phyloP scores from a whole-genome alignment of 2,329 filamentous ascomycete species.

The Teratosphaeria epicoccoides region DNA sequence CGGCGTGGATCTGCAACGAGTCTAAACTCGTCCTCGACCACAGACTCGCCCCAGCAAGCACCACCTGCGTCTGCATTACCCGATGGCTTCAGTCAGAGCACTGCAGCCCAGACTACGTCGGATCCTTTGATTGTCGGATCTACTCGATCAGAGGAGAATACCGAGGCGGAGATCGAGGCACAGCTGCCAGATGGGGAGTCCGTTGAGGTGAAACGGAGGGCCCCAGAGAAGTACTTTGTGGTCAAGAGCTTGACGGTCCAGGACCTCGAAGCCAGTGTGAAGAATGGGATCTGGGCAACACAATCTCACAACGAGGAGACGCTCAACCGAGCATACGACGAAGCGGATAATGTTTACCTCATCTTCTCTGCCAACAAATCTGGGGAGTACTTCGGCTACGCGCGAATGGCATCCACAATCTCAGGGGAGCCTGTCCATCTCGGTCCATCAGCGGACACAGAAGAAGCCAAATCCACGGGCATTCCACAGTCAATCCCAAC shows the following conservation, averaged over 20 bases:
- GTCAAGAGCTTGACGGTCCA: conserved; percentile 87
- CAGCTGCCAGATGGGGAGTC: neutral
- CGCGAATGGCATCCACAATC: conserved; percentile 77
- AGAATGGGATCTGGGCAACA: conserved; percentile 84
- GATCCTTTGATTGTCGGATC: conserved; percentile 4
- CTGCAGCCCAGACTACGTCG: neutral
- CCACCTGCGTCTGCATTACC: conserved; percentile 4
- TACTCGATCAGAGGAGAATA: neutral
- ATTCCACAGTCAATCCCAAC: conserved; percentile 71
- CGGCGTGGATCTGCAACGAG: conserved; percentile 38
- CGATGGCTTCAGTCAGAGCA: neutral
- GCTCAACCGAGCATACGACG: conserved; percentile 74
- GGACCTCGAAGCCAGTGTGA: conserved; percentile 79
- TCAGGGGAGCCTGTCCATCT: conserved; percentile 49
- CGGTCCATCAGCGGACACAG: conserved; percentile 2
- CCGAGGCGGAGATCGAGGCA: neutral
- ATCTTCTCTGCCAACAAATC: conserved; percentile 97
- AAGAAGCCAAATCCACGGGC: conserved; percentile 35
- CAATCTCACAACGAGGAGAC: conserved; percentile 84
- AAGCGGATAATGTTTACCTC: conserved; percentile 73
- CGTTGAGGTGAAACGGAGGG: conserved; percentile 19
- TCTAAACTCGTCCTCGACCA: conserved; percentile 5
- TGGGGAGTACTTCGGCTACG: conserved; percentile 92
- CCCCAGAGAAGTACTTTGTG: conserved; percentile 74
- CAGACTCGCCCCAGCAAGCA: conserved; percentile 9